phyloP scores from a whole-genome alignment of 2,329 filamentous ascomycete genomes.

The Paraconiothyrium brasiliense region DNA sequence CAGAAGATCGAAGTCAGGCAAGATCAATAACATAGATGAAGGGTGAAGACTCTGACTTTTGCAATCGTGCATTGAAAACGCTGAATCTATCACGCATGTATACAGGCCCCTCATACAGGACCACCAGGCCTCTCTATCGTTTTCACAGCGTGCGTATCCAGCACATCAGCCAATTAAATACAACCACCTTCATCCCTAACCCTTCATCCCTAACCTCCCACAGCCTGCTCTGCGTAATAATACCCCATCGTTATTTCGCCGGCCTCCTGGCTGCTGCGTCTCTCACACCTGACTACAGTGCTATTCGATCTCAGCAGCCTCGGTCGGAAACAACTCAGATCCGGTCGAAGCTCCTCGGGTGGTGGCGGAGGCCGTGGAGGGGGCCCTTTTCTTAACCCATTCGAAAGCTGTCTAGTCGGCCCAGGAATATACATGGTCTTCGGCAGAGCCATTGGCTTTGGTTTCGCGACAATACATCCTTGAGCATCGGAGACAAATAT shows the following conservation, averaged over 20 bases:
- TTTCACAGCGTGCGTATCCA: not conserved
- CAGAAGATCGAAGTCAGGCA: not conserved
- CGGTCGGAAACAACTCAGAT: conserved; percentile 11
- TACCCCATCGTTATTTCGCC: not conserved
- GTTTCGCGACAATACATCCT: not conserved
- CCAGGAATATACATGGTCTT: conserved; percentile 1
- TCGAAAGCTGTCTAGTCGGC: not conserved
- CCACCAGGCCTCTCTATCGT: not conserved
- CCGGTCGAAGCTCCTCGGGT: conserved; percentile 17
- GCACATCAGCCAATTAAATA: not conserved
- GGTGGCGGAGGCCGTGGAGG: conserved; percentile 17
- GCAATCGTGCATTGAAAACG: not conserved
- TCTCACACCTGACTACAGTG: not conserved
- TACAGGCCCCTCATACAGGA: not conserved
- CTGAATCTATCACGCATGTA: not conserved
- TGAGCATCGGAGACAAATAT: not conserved
- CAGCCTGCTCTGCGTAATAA: not conserved
- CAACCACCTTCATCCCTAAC: not conserved
- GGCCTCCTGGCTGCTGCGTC: not conserved
- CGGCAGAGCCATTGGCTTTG: not conserved
- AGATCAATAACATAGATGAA: not conserved
- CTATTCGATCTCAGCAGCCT: not conserved
- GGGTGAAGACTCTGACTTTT: not conserved
- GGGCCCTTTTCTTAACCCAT: not conserved
- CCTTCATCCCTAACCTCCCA: not conserved